These are phyloP conservation scores for Salix suchowensis DNA, from an alignment of 345 rosid species.

Conservation along the genomic window DNA sequence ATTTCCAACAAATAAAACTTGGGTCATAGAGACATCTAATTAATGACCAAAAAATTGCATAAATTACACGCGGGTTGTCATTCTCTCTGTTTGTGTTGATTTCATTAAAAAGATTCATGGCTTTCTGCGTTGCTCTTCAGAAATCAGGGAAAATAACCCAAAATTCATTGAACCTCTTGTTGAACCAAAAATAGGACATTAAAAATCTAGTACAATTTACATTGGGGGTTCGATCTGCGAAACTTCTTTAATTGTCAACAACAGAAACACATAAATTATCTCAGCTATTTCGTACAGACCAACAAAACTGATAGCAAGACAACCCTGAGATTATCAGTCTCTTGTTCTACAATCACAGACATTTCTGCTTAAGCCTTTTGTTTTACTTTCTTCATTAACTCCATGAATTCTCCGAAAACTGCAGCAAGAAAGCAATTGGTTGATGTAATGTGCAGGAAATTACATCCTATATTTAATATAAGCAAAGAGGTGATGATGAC, in stretches of 20 bases:
- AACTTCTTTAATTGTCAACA: neutral
- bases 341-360: neutral
- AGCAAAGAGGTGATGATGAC: neutral
- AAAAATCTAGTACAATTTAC: neutral
- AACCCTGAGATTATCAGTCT: neutral
- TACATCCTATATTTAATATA: neutral
- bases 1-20: neutral
- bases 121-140: neutral
- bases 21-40: no score
- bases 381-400: conserved; percentile 20
- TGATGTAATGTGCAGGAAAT: neutral
- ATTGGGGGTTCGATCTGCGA: neutral
- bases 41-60: no score
- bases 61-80: no score
- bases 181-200: neutral
- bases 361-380: conserved; percentile 12
- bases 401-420: conserved; percentile 31
- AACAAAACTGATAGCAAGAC: neutral
- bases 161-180: neutral
- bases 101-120: neutral
- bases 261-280: neutral
- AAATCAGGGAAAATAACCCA: neutral
- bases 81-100: neutral
- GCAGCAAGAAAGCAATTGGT: neutral
- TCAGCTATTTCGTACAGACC: neutral